These are phyloP conservation scores for Pueraria montana DNA, from an alignment of 306 rosid species.

Conservation along the genomic window DNA sequence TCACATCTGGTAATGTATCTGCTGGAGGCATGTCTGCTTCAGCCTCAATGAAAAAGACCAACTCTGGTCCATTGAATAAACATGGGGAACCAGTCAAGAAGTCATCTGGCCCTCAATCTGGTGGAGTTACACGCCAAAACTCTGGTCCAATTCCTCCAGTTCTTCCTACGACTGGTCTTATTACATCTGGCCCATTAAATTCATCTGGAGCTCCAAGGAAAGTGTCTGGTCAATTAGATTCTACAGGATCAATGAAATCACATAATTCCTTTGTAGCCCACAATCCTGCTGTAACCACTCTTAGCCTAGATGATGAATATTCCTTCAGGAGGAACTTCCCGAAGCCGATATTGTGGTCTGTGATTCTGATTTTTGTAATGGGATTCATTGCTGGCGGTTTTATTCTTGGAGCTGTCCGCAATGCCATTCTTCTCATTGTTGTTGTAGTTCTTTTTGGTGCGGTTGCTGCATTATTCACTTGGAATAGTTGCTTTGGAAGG, in stretches of 20 bases:
- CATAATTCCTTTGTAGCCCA: constrained; percentile 64
- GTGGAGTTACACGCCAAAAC: constrained; percentile 94
- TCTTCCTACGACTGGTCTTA: constrained; percentile 95
- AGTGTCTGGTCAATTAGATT: constrained; percentile 92
- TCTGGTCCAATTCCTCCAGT: constrained; percentile 96
- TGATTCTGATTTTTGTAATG: constrained; percentile 94
- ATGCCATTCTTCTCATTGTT: constrained; percentile 88
- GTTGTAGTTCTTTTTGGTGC: constrained; percentile 81
- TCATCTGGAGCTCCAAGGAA: constrained; percentile 99
- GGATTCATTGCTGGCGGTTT: constrained; percentile 99
- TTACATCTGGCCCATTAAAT: constrained; percentile 94
- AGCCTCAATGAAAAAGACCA: constrained; percentile 83
- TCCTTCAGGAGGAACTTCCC: constrained; percentile 94
- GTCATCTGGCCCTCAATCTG: constrained; percentile 99
- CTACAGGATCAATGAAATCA: constrained; percentile 82
- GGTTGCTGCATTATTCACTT: constrained; percentile 82
- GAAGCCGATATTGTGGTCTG: constrained; percentile 92
- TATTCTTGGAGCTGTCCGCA: constrained; percentile 97
- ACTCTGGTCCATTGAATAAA: constrained; percentile 94
- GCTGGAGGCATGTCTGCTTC: constrained; percentile 79
- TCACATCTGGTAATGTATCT: constrained; percentile 80
- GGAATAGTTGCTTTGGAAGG: constrained; percentile 97
- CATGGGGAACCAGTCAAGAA: constrained; percentile 98
- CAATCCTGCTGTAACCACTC: constrained; percentile 87
- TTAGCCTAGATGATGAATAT: constrained; percentile 79